Evolutionary conservation across 73 alveolate genomes (phyloP), one percentile per base, ranked within the genome.

Genomic region (Diophrys sp.): DNA sequence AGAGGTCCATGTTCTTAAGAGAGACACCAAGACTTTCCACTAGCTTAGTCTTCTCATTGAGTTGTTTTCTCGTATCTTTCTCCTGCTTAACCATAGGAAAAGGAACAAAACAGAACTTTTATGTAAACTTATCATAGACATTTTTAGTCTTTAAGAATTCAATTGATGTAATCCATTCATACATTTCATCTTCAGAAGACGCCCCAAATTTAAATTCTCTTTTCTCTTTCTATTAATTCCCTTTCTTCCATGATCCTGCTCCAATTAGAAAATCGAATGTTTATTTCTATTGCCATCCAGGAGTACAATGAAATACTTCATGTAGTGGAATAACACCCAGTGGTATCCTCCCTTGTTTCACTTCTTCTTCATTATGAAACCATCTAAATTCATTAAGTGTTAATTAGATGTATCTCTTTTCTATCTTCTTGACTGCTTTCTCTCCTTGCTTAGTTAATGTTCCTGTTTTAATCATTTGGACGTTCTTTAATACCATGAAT

Each of bases 161-260:
- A 1, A 86, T 73, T 54, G 85, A 67, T 0, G 93, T 79, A 1
- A 86, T 73, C 93, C 93, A 86, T 62, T 86, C 89, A 67, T 86
- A 86, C 27, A 89, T 29, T 28, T 86, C 89, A 24, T 67, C 54
- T 67, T 86, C 89, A 66, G 79, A 68, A 24, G 73, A 67, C 0
- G 89, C 89, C 44, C 93, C 93, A 74, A 86, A 86, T 2, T 56
- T 82, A 33, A 86, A 86, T 74, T 86, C 87, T 80, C 93, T 79
- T 30, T 73, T 71, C 56, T 73, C 87, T 32, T 78, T 86, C 18
- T 86, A 87, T 14, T 33, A 27, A 31, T 69, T 73, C 53, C 79
- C 79, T 84, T 86, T 86, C 31, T 73, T 73, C 93, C 93, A 86
- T 0, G 86, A 74, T 31, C 83, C 74, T 18, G 81, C 74, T 23